Base-by-base conservation (phyloP, 306 rosid genomes). In the Fragaria ananassa region DNA sequence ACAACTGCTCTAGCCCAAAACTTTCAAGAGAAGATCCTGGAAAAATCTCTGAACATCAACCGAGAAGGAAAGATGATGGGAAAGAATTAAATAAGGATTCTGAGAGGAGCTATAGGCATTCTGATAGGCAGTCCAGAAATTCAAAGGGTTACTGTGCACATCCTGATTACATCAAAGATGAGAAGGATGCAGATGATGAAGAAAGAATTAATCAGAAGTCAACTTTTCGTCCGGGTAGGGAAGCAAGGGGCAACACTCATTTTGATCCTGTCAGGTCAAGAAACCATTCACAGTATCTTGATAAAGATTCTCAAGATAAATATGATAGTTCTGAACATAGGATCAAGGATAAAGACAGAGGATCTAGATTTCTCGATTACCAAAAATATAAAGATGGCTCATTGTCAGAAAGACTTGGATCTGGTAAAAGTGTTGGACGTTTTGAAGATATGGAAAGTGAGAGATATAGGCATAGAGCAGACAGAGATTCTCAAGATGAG, bases 81-180 rank as follows among this genome's bases (percentile, higher is more conserved):
- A 80, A 83, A 81, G 93, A 89, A 64, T 74, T 81, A 70, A 89
- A 82, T 41, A 89, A 81, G 81, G 89, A 88, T 70, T 80, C 86
- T 29, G 81, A 87, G 42, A 83, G 87, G 80, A 81, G 73, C 73
- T 84, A 75, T 66, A 83, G 88, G 81, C 76, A 89, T 85, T 82
- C 91, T 80, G 96, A 88, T 82, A 74, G 87, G 63, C 93, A 83
- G 74, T 84, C 85, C 39, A 84, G 88, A 76, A 79, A 87, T 69
- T 92, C 84, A n/a, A 84, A 81, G 83, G 91, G 89, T 60, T 85
- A 81, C 86, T 82, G 84, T 74, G 83, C 89, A 86, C 88, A 84
- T 65, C 82, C 79, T 71, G 91, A 87, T 25, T 79, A 82, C 74
- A 63, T 27, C 46, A 86, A 83, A 69, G 76, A 78, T 74, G 93